Percentiles rank a stretch among this genome's conserved stretches.
These are phyloP conservation scores for Neurospora sp. DNA, from an alignment of 495 filamentous ascomycete genomes.

Conservation along the genomic window DNA sequence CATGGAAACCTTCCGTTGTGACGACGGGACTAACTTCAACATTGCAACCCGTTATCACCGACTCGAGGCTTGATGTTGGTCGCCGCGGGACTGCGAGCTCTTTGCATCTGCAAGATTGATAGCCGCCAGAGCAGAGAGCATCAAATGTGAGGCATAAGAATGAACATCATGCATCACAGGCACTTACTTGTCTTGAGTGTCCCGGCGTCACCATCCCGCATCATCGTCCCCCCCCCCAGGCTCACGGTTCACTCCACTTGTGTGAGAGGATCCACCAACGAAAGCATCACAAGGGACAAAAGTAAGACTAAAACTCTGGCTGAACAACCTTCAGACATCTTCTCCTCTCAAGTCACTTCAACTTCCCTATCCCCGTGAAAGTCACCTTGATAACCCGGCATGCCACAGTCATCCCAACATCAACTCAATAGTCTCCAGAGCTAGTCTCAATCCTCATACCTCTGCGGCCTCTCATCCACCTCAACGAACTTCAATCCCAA, in stretches of 20 bases:
- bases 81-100: neutral
- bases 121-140: neutral
- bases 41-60: neutral
- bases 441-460: slow-evolving; percentile 28
- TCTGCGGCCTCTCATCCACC: slow-evolving; percentile 35
- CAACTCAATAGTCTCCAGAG: slow-evolving; percentile 2
- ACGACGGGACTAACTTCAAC: neutral
- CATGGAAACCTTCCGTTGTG: neutral
- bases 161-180: neutral
- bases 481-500: slow-evolving; percentile 40
- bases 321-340: neutral
- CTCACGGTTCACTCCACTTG: neutral
- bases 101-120: neutral
- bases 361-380: slow-evolving; percentile 20
- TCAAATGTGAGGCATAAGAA: neutral
- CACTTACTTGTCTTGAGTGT: neutral
- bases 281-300: neutral
- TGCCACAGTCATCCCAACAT: slow-evolving; percentile 26
- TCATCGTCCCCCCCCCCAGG: neutral
- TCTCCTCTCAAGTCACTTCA: slow-evolving; percentile 1
- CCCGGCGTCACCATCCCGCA: neutral
- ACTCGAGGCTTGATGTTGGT: neutral
- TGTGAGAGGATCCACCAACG: neutral
- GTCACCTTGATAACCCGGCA: slow-evolving; percentile 23
- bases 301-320: neutral